Base-by-base conservation (phyloP, 495 filamentous ascomycete species). In the Pyrenopolyporus hunteri region DNA sequence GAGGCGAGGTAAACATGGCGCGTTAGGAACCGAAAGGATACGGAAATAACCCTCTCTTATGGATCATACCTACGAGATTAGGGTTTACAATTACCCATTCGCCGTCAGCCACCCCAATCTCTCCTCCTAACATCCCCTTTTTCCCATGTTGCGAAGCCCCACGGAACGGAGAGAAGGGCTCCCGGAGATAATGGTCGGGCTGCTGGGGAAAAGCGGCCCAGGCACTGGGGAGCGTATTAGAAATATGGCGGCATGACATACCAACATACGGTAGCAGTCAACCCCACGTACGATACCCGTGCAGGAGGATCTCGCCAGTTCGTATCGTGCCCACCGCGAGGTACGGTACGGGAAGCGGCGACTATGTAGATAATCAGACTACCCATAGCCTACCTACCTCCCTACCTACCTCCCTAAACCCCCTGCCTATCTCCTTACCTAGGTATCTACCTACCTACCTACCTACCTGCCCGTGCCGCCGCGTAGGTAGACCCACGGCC, bases 61-160 rank as follows among this genome's bases (percentile, higher is more conserved):
- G n/a, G n/a, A n/a, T n/a, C n/a, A n/a, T n/a, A n/a, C n/a, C 31
- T 33, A 33, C 31, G 9, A 3, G 11, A 6, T 1, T 31, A 31
- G 7, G 11, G 10, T 36, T 36, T 14, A 14, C 23, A 42, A 25
- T 29, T 23, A 19, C 11, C 8, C 23, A 42, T 14, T 29, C 35
- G 11, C 11, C 8, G 8, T 19, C 33, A 42, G 35, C 23, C 35
- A 40, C 20, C 11, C 17, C 14, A 2, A 9, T 13, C 19, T 10
- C 37, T 13, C 23, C 26, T 45, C 45, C 45, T 26, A 43, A 23
- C 7, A 10, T 43, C 14, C 19, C 7, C n/a, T 14, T 19, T 20
- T 36, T 20, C 32, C 11, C 35, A 13, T 2, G 11, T 33, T 58
- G 55, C 55, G 55, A 45, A 58, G 55, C 55, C 57, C 57, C 57